These are phyloP conservation scores for Candida xiaguanensis DNA, from an alignment of 805 yeast genomes.

Conservation along the genomic window DNA sequence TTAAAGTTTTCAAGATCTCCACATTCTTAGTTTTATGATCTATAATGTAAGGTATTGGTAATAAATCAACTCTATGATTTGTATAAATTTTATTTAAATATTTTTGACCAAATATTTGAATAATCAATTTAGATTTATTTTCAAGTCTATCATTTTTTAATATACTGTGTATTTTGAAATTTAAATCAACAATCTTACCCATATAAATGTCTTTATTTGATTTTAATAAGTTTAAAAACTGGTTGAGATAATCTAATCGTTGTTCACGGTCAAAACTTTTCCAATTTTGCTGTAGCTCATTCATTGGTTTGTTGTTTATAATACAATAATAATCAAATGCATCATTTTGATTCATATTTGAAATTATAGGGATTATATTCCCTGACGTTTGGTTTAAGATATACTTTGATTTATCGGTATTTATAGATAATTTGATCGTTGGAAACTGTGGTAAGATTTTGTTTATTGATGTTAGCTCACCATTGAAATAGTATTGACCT, in stretches of 20 bases:
- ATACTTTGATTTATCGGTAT: not conserved
- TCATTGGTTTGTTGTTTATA: not conserved
- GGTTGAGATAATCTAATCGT: slow-evolving; percentile 10
- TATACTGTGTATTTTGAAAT: not conserved
- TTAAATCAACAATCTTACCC: slow-evolving; percentile 22
- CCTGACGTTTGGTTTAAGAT: slow-evolving; percentile 4
- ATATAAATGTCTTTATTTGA: slow-evolving; percentile 26
- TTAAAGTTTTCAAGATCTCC: not conserved
- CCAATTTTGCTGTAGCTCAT: not conserved
- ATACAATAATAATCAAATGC: slow-evolving; percentile 33
- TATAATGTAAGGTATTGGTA: not conserved
- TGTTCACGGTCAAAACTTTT: not conserved
- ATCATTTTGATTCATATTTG: slow-evolving; percentile 21
- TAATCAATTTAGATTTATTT: not conserved
- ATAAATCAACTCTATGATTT: not conserved
- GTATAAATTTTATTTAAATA: not conserved
- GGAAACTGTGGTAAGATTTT: not conserved
- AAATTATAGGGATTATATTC: not conserved
- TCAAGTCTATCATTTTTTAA: not conserved
- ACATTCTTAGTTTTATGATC: not conserved
- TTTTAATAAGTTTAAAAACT: slow-evolving; percentile 22
- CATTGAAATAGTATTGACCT: not conserved
- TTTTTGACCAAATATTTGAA: slow-evolving; percentile 1
- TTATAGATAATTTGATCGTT: not conserved
- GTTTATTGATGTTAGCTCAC: not conserved